Evolutionary conservation across 495 filamentous ascomycete species (phyloP).

Genomic region (Lophiotrema nucula): DNA sequence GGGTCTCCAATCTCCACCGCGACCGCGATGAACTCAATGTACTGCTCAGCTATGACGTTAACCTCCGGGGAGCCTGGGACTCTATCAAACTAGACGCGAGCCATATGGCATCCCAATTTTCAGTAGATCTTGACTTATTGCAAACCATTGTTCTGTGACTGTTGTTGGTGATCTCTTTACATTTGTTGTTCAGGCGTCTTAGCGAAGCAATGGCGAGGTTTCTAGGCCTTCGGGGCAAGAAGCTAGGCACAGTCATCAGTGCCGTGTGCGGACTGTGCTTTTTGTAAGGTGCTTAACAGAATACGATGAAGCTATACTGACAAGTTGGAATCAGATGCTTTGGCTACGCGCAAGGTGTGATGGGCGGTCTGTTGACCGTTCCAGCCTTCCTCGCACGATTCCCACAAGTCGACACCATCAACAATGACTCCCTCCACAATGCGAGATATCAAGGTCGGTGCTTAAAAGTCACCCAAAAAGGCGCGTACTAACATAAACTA

Average conservation of each 20-base stretch:
- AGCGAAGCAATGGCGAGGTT: not conserved
- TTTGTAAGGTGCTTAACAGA: not conserved
- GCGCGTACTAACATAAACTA: not conserved
- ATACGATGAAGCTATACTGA: not conserved
- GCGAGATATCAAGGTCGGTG: not conserved
- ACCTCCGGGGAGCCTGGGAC: no score
- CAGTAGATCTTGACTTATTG: no score
- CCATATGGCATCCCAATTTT: no score
- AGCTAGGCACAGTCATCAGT: not conserved
- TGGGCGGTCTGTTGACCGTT: slow-evolving; percentile 4
- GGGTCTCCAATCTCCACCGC: not conserved
- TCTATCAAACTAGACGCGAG: not conserved
- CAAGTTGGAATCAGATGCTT: not conserved
- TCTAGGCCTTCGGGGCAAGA: not conserved
- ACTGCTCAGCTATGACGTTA: not conserved
- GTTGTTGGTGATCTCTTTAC: no score
- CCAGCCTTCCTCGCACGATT: not conserved
- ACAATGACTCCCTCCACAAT: not conserved
- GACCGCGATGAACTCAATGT: not conserved
- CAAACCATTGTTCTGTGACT: no score
- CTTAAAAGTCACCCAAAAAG: no score
- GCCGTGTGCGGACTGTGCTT: slow-evolving; percentile 7
- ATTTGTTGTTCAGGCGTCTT: no score
- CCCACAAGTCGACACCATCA: slow-evolving; percentile 1
- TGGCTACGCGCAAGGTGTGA: slow-evolving; percentile 8